Evolutionary conservation across 139 green algal species (phyloP), one percentile per base, ranked within the genome.

Genomic region (Tetraselmis chui): DNA sequence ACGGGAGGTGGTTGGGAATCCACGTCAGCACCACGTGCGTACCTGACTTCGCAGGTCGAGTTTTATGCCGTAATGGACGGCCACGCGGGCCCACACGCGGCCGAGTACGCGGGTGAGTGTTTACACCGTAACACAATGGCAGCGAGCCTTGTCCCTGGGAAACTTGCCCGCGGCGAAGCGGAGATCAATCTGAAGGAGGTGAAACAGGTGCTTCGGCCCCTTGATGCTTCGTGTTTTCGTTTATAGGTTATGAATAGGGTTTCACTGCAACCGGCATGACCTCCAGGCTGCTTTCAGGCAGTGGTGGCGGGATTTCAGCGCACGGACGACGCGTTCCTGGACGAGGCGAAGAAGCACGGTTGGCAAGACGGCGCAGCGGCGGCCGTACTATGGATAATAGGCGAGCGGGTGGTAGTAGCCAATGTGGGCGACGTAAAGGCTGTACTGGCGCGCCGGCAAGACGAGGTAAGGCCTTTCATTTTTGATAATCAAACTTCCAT

Each of bases 391-490:
- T 95, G 91, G 91, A 80, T 95, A 24, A n/a, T 95, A 1, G 86
- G 85, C 0, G 76, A 92, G 1, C 85, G 76, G 22, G 87, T 86
- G 1, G 80, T 91, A 2, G 91, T 95, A 24, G 92, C 90, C 28
- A 95, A 95, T 77, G 78, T 94, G 23, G 92, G 92, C 0, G 92
- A 95, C 67, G 89, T 87, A 22, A 84, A 85, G 11, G 85, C 81
- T 31, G 90, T 94, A 59, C 88, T 94, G 30, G 90, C 88, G 1
- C 77, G 90, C 2, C 24, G 59, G 30, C 45, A 28, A 28, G 77
- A 82, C 28, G 83, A 85, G 83, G 83, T 84, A 58, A 58, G 76
- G n/a, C n/a, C n/a, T n/a, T n/a, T n/a, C n/a, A n/a, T n/a, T n/a
- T n/a, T n/a, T n/a, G n/a, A n/a, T n/a, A n/a, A n/a, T n/a, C n/a